Percentiles rank a stretch among this genome's conserved stretches.
phyloP scores from a whole-genome alignment of 164 flowering plant genomes.

The Chimonanthus praecox region DNA sequence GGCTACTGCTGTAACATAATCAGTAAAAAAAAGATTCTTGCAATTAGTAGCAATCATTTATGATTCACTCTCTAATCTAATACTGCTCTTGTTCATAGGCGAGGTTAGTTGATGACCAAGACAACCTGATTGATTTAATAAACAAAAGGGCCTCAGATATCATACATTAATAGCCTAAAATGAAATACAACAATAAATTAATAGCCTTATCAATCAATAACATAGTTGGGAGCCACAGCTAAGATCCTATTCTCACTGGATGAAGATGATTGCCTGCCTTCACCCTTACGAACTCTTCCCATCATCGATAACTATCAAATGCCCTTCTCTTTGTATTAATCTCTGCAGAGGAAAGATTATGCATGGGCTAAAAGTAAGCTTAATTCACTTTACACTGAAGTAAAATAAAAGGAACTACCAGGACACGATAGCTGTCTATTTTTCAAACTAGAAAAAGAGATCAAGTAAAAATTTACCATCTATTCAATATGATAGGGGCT shows the following conservation, averaged over 20 bases:
- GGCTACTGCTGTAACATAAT: no score
- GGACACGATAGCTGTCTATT: no score
- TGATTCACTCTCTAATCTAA: neutral
- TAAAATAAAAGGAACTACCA: no score
- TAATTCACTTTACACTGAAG: no score
- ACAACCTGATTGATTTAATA: neutral
- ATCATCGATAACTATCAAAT: conserved; percentile 75
- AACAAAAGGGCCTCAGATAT: neutral
- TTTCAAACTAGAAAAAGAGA: no score
- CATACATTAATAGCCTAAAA: neutral
- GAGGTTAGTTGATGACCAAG: neutral
- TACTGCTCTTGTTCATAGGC: neutral
- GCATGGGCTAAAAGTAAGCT: neutral
- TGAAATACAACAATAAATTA: neutral
- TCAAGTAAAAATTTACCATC: no score
- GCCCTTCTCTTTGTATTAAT: conserved; percentile 82
- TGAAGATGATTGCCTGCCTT: conserved; percentile 25
- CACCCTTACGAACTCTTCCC: conserved; percentile 42
- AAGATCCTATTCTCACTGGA: conserved; percentile 72
- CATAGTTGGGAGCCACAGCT: conserved; percentile 90
- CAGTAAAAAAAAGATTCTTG: no score
- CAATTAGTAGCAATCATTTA: neutral
- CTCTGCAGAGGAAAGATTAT: conserved; percentile 38
- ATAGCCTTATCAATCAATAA: conserved; percentile 39
- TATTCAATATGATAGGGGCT: no score